phyloP scores from a whole-genome alignment of 805 yeast genomes.

The Jamesozyma rosinii region DNA sequence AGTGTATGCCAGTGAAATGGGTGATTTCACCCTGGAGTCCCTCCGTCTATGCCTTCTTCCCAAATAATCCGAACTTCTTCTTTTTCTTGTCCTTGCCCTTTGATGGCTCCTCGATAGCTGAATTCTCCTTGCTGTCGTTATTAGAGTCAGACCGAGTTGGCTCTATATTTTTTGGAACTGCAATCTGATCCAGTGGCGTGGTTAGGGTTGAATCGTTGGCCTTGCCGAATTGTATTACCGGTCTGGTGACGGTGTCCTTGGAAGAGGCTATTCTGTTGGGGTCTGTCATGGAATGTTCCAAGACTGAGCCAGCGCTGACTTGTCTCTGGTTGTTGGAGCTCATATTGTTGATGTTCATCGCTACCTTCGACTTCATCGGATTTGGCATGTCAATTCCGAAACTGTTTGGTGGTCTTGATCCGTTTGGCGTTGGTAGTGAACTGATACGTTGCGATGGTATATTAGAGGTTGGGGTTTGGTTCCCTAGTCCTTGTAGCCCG shows the following conservation, averaged over 20 bases:
- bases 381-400: constrained; percentile 8
- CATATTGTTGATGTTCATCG: not conserved
- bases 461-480: constrained; percentile 6
- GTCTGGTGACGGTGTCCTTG: not conserved
- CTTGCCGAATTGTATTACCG: constrained; percentile 3
- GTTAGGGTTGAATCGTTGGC: not conserved
- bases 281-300: not conserved
- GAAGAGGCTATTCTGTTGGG: not conserved
- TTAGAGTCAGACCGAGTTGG: not conserved
- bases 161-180: constrained; percentile 3
- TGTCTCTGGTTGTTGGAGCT: constrained; percentile 12
- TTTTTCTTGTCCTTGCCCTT: constrained; percentile 19
- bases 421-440: constrained; percentile 3
- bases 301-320: constrained; percentile 15
- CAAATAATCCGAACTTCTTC: constrained; percentile 24
- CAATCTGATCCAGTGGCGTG: constrained; percentile 4
- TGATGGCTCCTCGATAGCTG: constrained; percentile 1
- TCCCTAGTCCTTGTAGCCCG: constrained; percentile 8
- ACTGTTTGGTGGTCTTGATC: not conserved
- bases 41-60: constrained; percentile 17
- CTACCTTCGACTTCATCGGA: constrained; percentile 1
- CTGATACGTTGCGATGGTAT: constrained; percentile 1
- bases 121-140: constrained; percentile 1
- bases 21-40: not conserved
- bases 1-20: too few species aligned